Base-by-base conservation (phyloP, 768 basidiomycete genomes). In the Boletus bicolor region DNA sequence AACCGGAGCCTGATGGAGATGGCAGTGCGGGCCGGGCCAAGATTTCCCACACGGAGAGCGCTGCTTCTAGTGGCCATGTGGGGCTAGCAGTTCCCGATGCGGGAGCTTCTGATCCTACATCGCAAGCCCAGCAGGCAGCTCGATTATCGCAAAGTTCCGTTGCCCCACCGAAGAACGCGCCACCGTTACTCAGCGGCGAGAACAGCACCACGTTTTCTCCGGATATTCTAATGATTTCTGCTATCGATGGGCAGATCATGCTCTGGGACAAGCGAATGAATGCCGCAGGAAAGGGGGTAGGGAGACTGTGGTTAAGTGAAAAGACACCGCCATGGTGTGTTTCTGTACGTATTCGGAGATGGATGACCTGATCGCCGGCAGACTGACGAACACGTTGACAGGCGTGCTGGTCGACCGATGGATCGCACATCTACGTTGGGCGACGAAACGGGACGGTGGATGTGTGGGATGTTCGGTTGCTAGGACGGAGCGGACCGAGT, bases 281-380 rank as follows among this genome's bases (percentile, higher is more conserved):
- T 51, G 77, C 77, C 7, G 73, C 80, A 38, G 84, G 87, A 30
- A 75, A 70, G 39, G 90, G 93, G 7, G 89, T 93, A 1, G 93
- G 93, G 32, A 77, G 93, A 61, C 74, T 98, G 51, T 89, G 88
- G 83, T 85, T 92, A 78, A 87, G 86, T 64, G 94, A 95, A 60
- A 93, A 91, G 73, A 92, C 91, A 21, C 93, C 93, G 32, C 93
- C 92, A 11, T 98, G 94, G 93, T 97, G 93, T 72, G 82, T 96
- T 65, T 94, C 94, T 59, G 96, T 98, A 72, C 66, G 84, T 76
- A 44, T 51, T 55, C 43, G 45, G 54, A 28, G 50, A 9, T 47
- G 36, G 12, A 32, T 21, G 26, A 50, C 41, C 34, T 11, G 52
- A 58, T 54, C 36, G 53, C 45, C 44, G 46, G 30, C 17, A 50